Evolutionary conservation across 2,329 filamentous ascomycete genomes (phyloP).

Genomic region (Ophiostoma pallidulum): DNA sequence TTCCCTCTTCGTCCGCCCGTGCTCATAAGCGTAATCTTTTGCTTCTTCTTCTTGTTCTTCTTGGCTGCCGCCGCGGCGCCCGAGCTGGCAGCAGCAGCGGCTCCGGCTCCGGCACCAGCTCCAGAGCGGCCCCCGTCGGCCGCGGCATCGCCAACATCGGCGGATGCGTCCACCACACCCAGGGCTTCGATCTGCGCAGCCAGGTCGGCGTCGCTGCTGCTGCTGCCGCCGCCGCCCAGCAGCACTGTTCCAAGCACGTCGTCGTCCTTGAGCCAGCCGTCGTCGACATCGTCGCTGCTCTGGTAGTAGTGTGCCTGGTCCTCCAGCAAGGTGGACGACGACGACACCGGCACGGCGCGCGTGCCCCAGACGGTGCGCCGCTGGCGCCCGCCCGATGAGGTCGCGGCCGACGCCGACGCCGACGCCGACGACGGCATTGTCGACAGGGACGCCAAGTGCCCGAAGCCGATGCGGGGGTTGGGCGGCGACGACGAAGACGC

Average conservation of each 20-base stretch:
- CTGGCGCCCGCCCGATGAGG: slow-evolving; percentile 25
- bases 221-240: not conserved
- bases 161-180: slow-evolving; percentile 26
- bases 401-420: slow-evolving; percentile 22
- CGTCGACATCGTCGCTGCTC: slow-evolving; percentile 46
- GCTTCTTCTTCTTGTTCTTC: slow-evolving; percentile 59
- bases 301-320: slow-evolving; percentile 22
- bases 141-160: slow-evolving; percentile 14
- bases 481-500: slow-evolving; percentile 33
- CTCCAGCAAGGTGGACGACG: slow-evolving; percentile 45
- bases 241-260: slow-evolving; percentile 7
- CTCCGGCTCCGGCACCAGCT: no score
- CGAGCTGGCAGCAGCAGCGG: slow-evolving; percentile 11
- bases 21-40: slow-evolving; percentile 65
- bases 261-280: slow-evolving; percentile 6
- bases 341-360: slow-evolving; percentile 51
- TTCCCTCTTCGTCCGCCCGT: slow-evolving; percentile 46
- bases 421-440: slow-evolving; percentile 63
- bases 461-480: slow-evolving; percentile 51
- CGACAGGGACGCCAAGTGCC: slow-evolving; percentile 64
- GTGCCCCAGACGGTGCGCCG: slow-evolving; percentile 92
- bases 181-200: slow-evolving; percentile 50
- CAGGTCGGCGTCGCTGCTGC: slow-evolving; percentile 39
- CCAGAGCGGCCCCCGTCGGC: no score
- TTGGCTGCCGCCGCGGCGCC: slow-evolving; percentile 23